A percentile compares a stretch with the other conserved stretches of the same genome.
Evolutionary conservation across 371 early-diverging fungal species (phyloP).

Genomic region (Pancytospora philotis): DNA sequence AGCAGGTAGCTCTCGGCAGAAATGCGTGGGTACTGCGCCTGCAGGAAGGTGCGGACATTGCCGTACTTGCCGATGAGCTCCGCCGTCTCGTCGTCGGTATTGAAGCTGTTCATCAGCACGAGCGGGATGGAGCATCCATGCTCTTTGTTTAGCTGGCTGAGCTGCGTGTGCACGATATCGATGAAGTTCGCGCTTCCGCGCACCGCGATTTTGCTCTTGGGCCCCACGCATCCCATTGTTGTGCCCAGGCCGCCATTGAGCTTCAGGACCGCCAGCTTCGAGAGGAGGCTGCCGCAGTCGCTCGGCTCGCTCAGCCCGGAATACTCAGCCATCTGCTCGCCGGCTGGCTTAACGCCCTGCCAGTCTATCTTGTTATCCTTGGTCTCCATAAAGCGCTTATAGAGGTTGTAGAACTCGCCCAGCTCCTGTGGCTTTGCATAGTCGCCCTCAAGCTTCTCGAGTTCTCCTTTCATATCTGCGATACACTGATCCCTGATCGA

Average conservation of each 20-base stretch:
- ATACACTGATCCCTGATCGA: no score
- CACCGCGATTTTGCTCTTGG: constrained; percentile 91
- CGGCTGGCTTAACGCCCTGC: constrained; percentile 54
- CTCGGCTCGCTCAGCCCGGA: constrained; percentile 3
- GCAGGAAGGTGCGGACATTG: constrained; percentile 85
- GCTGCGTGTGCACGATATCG: constrained; percentile 90
- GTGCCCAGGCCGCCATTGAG: constrained; percentile 97
- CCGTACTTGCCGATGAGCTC: constrained; percentile 88
- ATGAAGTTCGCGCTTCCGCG: constrained; percentile 92
- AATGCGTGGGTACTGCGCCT: constrained; percentile 85
- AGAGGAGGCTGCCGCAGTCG: constrained; percentile 59
- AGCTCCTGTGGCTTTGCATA: constrained; percentile 38
- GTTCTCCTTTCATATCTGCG: no score
- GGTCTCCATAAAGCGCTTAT: constrained; percentile 46
- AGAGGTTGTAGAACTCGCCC: constrained; percentile 53
- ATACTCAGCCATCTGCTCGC: constrained; percentile 52
- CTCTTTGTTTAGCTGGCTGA: constrained; percentile 80
- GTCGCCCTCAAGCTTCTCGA: constrained; percentile 33
- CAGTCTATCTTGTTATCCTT: constrained; percentile 55
- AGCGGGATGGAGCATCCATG: constrained; percentile 81
- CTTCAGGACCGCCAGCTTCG: constrained; percentile 89
- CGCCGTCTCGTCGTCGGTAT: constrained; percentile 87
- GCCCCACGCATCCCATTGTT: constrained; percentile 98
- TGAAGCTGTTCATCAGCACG: constrained; percentile 98
- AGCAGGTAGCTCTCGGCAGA: constrained; percentile 80